Evolutionary conservation across 2,329 filamentous ascomycete genomes (phyloP), one percentile per base, ranked within the genome.

Genomic region (Chrysosporium queenslandicum): DNA sequence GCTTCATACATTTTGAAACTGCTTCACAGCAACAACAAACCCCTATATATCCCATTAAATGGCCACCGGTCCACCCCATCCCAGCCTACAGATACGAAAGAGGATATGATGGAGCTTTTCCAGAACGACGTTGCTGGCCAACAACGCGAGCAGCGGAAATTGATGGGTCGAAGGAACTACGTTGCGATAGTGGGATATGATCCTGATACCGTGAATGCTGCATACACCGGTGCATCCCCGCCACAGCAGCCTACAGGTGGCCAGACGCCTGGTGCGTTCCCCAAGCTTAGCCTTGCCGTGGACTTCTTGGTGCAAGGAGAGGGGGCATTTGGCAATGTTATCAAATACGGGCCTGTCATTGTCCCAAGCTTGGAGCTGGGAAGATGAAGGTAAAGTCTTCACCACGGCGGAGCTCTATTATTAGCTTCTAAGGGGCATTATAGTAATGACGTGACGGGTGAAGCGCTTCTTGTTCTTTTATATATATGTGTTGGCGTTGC

Each of bases 71-170:
- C 74, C 55, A 77, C 77, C 1, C 82, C 88, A 53, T 79, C 80
- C 7, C 63, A 68, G 58, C 83, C 85, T 0, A 85, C 83, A 1
- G 92, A 98, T 67, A 98, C 92, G 43, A 97, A 98, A 70, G 92
- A 98, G 69, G 92, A 98, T 71, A 98, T 98, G 92, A 94, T 98
- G 86, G 92, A 98, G 74, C 94, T 98, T 59, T 98, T 98, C 78
- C 88, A 92, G 63, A 87, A 85, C 6, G 92, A 98, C 61, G 88
- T 92, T 14, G 87, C 84, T 50, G 91, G 92, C n/a, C 75, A 81
- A 32, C 76, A 82, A 0, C 78, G 90, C 43, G 91, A 96, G 68
- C 77, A 90, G 64, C 90, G 90, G 72, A 86, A 91, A 64, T 78
- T 98, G 48, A 98, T 98, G 89, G 88, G 85, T 0, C 77, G 91